Base-by-base conservation (phyloP, 768 basidiomycete genomes). In the Trametes elegans region DNA sequence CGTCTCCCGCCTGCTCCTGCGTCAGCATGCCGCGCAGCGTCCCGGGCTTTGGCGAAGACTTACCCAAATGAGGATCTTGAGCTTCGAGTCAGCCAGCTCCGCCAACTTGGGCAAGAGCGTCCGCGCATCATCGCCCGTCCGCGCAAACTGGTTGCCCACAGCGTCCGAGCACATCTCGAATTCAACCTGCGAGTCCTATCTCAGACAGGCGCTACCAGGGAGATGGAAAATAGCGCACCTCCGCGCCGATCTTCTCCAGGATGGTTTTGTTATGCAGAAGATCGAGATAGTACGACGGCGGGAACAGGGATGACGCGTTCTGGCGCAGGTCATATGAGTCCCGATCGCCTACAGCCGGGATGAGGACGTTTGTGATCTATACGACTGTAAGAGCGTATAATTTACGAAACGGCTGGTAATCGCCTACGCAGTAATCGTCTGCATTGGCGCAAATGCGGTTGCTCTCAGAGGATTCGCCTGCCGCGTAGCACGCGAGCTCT, bases 71-170 rank as follows among this genome's bases (percentile, higher is more conserved):
- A 76, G 62, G 24, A 71, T 66, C 63, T 71, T 75, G 46, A 76
- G 31, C 24, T 66, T 50, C 35, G 72, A 71, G 53, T 82, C 71
- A 0, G 74, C 82, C 0, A 83, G 65, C 0, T 70, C 75, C 3
- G 72, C 74, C 13, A 83, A 73, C 61, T 79, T 71, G 1, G 81
- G 81, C 5, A 84, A 69, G 51, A 74, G 71, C 3, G 80, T 78
- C 58, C 81, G 68, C n/a, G 82, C 81, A 63, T 81, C 81, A 67
- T 87, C 85, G 21, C 84, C 85, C 0, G 84, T 85, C 35, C 55
- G 70, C 3, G 28, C 56, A 61, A 87, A 81, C 18, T 75, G 55
- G 7, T 66, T 55, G 39, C 70, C 76, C 0, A 79, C 75, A 0
- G 76, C 62, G 53, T 76, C 49, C 0, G 81, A 59, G 47, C 85